Evolutionary conservation across 805 yeast species (phyloP), one percentile per base, ranked within the genome.

Genomic region (Myxozyma neotropica): DNA sequence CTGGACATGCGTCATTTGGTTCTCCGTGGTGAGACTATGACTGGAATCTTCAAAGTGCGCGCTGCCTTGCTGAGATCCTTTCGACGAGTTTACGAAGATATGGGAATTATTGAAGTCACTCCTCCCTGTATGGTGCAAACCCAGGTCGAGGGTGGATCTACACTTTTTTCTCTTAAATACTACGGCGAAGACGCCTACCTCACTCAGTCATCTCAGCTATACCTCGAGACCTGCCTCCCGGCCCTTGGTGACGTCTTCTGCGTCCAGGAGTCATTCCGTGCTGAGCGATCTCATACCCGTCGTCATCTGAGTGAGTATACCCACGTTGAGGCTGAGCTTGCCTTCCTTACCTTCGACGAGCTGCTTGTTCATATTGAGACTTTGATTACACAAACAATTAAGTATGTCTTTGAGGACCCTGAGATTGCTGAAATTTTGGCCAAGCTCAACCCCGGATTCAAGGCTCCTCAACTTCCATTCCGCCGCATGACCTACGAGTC

Each of bases 51-150:
- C 94, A 89, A 88, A 74, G 98, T 94, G 36, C 87, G 99, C 76
- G 94, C 97, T 40, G 78, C 84, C 39, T 81, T 91, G 57, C 77
- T 94, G 69, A 78, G 78, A 53, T 77, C 94, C 40, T 75, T 94
- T 68, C 85, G 99, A 78, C 81, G 84, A 67, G 87, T 87, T 59
- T 93, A 82, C 73, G 78, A 73, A 24, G 94, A 89, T 71, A 89
- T 87, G 77, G 81, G 83, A 35, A 71, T 92, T 53, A 77, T 84
- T 33, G 99, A 94, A 80, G 97, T 95, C 61, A 94, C 98, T 40
- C 97, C 99, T 47, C 99, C 99, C 71, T 92, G 98, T 78, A 94
- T 94, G 98, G 99, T 94, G 57, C 99, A 94, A 79, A 92, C 97
- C 40, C 98, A 94, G 80, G 99, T 94, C 61, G 99, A 94, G 79